Base-by-base conservation (phyloP, 441 rosid species). In the Euphorbia corollata region DNA sequence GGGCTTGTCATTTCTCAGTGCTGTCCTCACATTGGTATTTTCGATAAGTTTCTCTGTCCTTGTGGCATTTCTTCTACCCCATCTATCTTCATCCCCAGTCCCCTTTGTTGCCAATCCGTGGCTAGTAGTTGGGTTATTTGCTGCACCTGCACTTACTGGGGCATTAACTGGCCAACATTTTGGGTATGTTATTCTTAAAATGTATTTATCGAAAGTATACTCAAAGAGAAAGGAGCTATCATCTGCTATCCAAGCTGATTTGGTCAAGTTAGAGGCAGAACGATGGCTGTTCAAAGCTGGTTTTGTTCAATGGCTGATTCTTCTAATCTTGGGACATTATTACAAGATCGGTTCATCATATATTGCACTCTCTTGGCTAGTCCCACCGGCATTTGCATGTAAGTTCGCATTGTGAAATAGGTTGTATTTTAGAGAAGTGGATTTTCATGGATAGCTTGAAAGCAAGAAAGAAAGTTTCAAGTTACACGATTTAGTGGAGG, bases 341-440 rank as follows among this genome's bases (percentile, higher is more conserved):
- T 89, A 77, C 68, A 85, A 77, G 74, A 68, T 91, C 56, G 94
- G 97, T 64, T 89, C 98, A 68, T 79, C 98, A 36, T 94, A 82
- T 80, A 23, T 94, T 71, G 97, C 99, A 58, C 79, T 94, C 41
- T 81, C 84, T 73, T 94, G 98, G 98, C 85, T 94, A 47, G 85
- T 78, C 81, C 87, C 94, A 36, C 99, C 99, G 13, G 93, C 94
- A 62, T 89, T 91, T 81, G 83, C 99, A 73, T 94, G 99, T 94
- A 87, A 94, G 96, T 74, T 65, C 63, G 53, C 67, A 64, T 65
- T 65, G 50, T 34, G 45, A 12, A 54, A 22, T 54, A 64, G 24
- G 45, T 54, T 68, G 61, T 34, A 55, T 67, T 39, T 58, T 67
- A 34, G 27, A 24, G 32, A 45, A 53, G 45, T 10, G 48, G 36